Base-by-base conservation (phyloP, 495 filamentous ascomycete species). In the Aspergillus nanangensis region DNA sequence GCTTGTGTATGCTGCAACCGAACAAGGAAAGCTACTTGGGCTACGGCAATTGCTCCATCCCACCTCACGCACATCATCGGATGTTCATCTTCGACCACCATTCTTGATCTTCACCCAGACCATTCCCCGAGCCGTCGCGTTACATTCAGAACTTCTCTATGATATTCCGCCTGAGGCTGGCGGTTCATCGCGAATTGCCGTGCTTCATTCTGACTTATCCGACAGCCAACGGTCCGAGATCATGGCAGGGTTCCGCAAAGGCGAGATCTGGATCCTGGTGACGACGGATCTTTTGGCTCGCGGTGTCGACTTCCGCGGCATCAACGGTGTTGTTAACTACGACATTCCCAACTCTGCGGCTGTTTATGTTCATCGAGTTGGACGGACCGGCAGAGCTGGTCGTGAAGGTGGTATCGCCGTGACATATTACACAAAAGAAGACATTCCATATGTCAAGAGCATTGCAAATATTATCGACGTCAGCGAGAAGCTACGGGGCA, bases 81-180 rank as follows among this genome's bases (percentile, higher is more conserved):
- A 75, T 38, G 75, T 83, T 25, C 72, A 83, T 1, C 78, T 98
- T 22, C 82, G 83, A 4, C 89, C 90, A 0, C 92, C 92, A 3
- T 95, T 95, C 66, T 77, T 97, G 21, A 82, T 97, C 52, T 97
- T 97, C 74, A 90, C 90, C 0, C 91, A 97, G 67, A 93, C 91
- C 2, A 93, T 97, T 46, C 81, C 88, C 17, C 82, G 93, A 55
- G 93, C 93, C 2, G 76, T 86, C 38, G 88, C 93, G 5, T 77
- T 98, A 1, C 82, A 94, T 56, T 80, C 84, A 24, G 93, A 98
- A 64, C 76, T 98, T 46, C 85, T 89, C 34, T 97, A 96, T 70
- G 94, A 97, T 62, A 94, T 98, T 47, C 89, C 93, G 1, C 67
- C 81, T 3, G 84, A 87, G 63, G 94, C 90, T 8, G 91, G 90